Percentiles rank a stretch among this genome's conserved stretches.
Evolutionary conservation across 2,329 filamentous ascomycete species (phyloP).

Genomic region (Pestalotiopsis fici): DNA sequence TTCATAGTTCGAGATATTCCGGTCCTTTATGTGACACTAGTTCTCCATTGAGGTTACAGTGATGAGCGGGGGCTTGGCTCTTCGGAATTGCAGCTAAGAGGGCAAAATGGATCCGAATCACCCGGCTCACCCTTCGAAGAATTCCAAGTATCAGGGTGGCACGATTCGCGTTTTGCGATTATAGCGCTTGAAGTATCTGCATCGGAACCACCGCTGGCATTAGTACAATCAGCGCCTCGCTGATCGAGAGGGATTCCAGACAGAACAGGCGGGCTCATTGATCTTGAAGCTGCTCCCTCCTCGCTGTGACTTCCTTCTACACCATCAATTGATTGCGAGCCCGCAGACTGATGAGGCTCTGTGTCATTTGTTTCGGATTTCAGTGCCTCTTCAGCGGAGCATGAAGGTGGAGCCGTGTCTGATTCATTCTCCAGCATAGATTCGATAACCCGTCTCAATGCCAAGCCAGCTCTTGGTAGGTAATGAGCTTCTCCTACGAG

Average conservation of each 20-base stretch:
- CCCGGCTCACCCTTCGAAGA: conserved; percentile 26
- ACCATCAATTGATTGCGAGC: not conserved
- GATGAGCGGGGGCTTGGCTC: not conserved
- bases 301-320: not conserved
- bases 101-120: conserved; percentile 28
- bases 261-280: not conserved
- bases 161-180: not conserved
- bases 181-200: not conserved
- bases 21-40: not conserved
- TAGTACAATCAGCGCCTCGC: not conserved
- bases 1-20: not conserved
- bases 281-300: not conserved
- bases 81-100: conserved; percentile 16
- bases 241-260: not conserved
- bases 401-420: not conserved
- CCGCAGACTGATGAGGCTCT: not conserved
- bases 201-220: not conserved
- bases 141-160: conserved; percentile 27
- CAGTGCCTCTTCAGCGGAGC: not conserved
- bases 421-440: not conserved
- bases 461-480: not conserved
- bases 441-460: not conserved
- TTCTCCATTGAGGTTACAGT: not conserved
- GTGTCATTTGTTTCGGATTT: not conserved
- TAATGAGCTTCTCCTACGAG: not conserved